Evolutionary conservation across 345 rosid species (phyloP).

Genomic region (Angophora floribunda): DNA sequence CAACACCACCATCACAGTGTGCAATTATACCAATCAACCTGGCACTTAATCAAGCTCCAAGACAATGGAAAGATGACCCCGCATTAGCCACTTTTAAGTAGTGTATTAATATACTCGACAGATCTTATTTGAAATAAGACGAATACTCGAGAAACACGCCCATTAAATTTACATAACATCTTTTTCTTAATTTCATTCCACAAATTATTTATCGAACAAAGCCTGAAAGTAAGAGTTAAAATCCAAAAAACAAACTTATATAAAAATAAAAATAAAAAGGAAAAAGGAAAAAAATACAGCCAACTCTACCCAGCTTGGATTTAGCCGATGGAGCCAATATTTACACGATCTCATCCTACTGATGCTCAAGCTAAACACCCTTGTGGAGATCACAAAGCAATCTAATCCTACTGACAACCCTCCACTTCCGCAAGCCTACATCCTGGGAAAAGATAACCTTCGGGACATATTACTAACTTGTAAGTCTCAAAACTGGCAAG

Average conservation of each 20-base stretch:
- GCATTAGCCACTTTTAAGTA: neutral
- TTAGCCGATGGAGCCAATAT: slow-evolving; percentile 27
- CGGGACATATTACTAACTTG: neutral
- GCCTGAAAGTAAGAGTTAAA: neutral
- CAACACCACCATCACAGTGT: neutral
- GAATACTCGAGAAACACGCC: neutral
- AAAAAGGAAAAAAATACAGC: neutral
- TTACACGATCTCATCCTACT: slow-evolving; percentile 14
- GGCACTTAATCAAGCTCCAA: neutral
- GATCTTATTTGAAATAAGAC: neutral
- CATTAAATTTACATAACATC: neutral
- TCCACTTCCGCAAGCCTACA: slow-evolving; percentile 10
- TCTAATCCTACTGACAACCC: neutral
- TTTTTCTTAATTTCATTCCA: slow-evolving; percentile 7
- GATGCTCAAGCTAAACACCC: neutral
- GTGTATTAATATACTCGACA: neutral
- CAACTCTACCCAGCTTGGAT: slow-evolving; percentile 12
- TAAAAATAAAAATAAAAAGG: neutral
- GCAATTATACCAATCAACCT: neutral
- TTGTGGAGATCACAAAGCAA: neutral
- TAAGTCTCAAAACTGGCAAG: slow-evolving; percentile 88
- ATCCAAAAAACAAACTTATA: neutral
- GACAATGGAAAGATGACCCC: neutral
- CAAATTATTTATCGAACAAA: slow-evolving; percentile 60
- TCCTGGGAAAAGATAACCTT: neutral